Base-by-base conservation (phyloP, 2,329 filamentous ascomycete genomes). In the Chrysoporthe cubensis region DNA sequence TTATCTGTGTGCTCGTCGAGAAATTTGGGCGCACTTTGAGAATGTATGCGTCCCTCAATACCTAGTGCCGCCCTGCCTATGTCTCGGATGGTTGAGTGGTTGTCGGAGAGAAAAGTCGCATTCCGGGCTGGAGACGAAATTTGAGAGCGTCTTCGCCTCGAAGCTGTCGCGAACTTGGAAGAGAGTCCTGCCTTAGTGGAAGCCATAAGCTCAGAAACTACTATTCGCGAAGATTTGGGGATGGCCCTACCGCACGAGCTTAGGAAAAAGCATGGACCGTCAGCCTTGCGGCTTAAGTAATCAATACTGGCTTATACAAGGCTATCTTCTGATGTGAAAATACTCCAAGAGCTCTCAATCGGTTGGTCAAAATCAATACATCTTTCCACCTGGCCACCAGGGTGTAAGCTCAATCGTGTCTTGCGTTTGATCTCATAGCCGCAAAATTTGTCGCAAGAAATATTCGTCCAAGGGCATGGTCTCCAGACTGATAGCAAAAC, bases 211-310 rank as follows among this genome's bases (percentile, higher is more conserved):
- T 13, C 5, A 4, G 7, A n/a, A 32, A 26, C 48, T 52, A 52
- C 48, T 16, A 5, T 54, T 34, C 3, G 3, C 14, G 21, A 32
- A 34, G 50, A 2, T 16, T 18, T 26, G 32, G 26, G 21, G 11
- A 34, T 34, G 4, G 13, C 26, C 32, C 13, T 16, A 8, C 13
- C 50, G 3, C 9, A 60, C 1, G 2, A 11, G 3, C 6, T 3
- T 7, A 44, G 4, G 8, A 13, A 26, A 52, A 26, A 14, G 2
- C 48, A 32, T 13, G 11, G n/a, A 6, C 34, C 21, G 57, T 59
- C 58, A 61, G 58, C 58, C 58, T 61, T n/a, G 58, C 21, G n/a
- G 37, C 40, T 61, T 61, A 61, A 8, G 21, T 61, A 61, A 61
- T 44, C 58, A 40, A 21, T n/a, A 14, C 8, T 26, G 42, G 34